phyloP scores from a whole-genome alignment of 2,329 filamentous ascomycete genomes.

The Trematosphaeria pertusa region DNA sequence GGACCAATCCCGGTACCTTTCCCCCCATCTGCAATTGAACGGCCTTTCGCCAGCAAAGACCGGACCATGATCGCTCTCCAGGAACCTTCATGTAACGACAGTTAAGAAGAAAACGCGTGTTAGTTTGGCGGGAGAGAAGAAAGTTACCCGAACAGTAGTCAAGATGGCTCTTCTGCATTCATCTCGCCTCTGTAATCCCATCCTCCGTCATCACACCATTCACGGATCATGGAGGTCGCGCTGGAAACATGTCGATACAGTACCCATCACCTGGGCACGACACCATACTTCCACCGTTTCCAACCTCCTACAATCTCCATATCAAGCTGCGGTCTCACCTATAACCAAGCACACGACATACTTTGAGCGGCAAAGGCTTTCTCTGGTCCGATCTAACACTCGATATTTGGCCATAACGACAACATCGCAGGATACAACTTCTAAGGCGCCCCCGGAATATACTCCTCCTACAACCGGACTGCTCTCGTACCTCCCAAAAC shows the following conservation, averaged over 20 bases:
- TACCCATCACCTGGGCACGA: not conserved
- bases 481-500: constrained; percentile 70
- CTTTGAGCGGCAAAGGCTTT: too few species aligned
- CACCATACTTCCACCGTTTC: constrained; percentile 1
- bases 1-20: too few species aligned
- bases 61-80: too few species aligned
- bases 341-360: not conserved
- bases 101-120: too few species aligned
- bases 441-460: constrained; percentile 55
- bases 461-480: constrained; percentile 74
- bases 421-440: constrained; percentile 17
- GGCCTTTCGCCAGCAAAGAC: too few species aligned
- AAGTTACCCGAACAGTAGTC: too few species aligned
- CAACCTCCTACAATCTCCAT: not conserved
- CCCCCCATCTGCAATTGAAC: too few species aligned
- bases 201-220: not conserved
- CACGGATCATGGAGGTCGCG: not conserved
- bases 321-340: too few species aligned
- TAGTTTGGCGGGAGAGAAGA: too few species aligned
- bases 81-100: too few species aligned
- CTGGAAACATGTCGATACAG: not conserved
- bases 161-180: constrained; percentile 1
- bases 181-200: not conserved
- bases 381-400: too few species aligned
- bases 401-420: constrained; percentile 25